Base-by-base conservation (phyloP, 345 rosid species). In the Citrus inodora region DNA sequence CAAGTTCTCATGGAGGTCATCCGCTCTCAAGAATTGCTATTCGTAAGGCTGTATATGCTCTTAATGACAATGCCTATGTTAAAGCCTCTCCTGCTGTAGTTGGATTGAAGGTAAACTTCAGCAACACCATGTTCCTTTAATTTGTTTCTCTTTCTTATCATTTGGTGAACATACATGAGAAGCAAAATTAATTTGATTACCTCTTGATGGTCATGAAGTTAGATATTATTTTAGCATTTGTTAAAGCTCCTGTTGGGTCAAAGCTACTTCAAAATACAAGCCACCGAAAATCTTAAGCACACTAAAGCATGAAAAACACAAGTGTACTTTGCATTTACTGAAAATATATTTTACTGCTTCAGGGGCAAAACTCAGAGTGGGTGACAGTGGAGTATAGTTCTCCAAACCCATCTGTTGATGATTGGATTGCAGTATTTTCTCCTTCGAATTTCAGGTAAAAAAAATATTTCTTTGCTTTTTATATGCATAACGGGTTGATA, bases 371-470 rank as follows among this genome's bases (percentile, higher is more conserved):
- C 78, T 75, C 89, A 6, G 93, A 89, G 69, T 82, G 87, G 85
- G 89, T 89, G 55, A 82, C 80, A 28, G 85, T 93, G 42, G 84
- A 88, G 64, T 91, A 72, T 74, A 71, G 72, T 68, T 87, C 84
- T 78, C 86, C 86, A 4, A 83, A 80, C 63, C 92, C 97, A 58
- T 87, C 91, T n/a, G 68, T 74, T 84, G 91, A 89, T 86, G 92
- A 93, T 76, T 90, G 97, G 93, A 88, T 92, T 80, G 97, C 89
- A 56, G 94, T 90, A 37, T 90, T 92, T 84, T 92, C 97, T 68
- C 93, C 94, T 78, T 87, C 90, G 66, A 86, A 91, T 83, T 88
- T 92, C 85, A 89, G 88, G 94, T 91, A 82, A 58, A 73, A 58
- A 73, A 62, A 48, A 70, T 53, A 53, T 53, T 62, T 21, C 9